Evolutionary conservation across 2,329 filamentous ascomycete genomes (phyloP).

Genomic region (Phialemoniopsis sp.): DNA sequence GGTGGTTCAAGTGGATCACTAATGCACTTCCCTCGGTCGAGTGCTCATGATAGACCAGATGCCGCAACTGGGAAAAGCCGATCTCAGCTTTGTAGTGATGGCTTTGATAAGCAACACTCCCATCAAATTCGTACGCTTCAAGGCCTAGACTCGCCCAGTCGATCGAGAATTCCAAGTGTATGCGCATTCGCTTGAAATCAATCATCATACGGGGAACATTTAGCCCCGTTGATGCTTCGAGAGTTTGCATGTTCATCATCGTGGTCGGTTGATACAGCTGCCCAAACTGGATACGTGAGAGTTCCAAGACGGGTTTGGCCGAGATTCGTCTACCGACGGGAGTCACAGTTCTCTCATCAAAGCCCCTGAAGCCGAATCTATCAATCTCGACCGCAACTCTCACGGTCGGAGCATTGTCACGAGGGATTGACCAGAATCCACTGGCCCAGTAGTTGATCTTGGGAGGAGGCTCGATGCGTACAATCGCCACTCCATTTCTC

Average conservation of each 20-base stretch:
- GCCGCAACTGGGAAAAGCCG: conserved; percentile 40
- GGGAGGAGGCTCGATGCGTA: conserved; percentile 54
- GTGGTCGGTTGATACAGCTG: conserved; percentile 45
- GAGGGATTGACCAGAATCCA: conserved; percentile 16
- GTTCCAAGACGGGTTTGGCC: conserved; percentile 32
- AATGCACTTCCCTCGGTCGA: conserved; percentile 29
- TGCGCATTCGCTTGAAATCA: conserved; percentile 18
- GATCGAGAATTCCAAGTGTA: conserved; percentile 25
- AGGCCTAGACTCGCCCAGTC: conserved; percentile 11
- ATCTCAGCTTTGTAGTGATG: conserved; percentile 36
- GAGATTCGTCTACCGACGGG: conserved; percentile 13
- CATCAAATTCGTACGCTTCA: conserved; percentile 3
- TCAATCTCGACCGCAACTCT: conserved; percentile 4
- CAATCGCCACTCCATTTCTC: conserved; percentile 32
- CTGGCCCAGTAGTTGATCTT: conserved; percentile 44
- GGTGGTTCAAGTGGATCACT: conserved; percentile 41
- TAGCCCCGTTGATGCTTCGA: conserved; percentile 10
- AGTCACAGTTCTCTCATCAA: conserved; percentile 5
- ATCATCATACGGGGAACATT: conserved; percentile 9
- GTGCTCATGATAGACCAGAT: conserved; percentile 31
- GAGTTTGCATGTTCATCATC: conserved; percentile 57
- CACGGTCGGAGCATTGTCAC: too few relatives aligned
- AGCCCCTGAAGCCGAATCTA: conserved; percentile 1
- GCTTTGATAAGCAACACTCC: too few relatives aligned
- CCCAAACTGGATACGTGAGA: conserved; percentile 56